Evolutionary conservation across 768 basidiomycete species (phyloP).

Genomic region (Trametes punicea): DNA sequence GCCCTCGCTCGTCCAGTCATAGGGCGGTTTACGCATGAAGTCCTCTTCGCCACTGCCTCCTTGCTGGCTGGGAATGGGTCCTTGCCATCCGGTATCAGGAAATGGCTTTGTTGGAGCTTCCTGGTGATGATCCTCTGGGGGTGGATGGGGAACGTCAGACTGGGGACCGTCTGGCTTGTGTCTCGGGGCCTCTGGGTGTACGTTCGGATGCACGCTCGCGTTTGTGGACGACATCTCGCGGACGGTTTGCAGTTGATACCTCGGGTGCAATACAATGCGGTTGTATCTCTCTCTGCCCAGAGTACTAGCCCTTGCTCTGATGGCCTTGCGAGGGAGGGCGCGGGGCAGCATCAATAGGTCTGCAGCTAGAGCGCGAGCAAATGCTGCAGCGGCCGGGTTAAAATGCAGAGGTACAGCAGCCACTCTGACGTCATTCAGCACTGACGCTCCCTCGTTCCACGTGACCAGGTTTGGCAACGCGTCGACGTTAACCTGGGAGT

Average conservation of each 20-base stretch:
- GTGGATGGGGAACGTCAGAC: slow-evolving; percentile 24
- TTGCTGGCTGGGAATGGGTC: slow-evolving; percentile 23
- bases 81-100: slow-evolving; percentile 30
- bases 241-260: not conserved
- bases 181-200: slow-evolving; percentile 16
- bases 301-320: not conserved
- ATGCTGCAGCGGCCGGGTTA: too few species aligned
- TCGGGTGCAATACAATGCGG: not conserved
- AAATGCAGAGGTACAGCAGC: not conserved
- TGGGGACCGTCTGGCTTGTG: slow-evolving; percentile 15
- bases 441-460: not conserved
- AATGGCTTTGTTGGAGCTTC: slow-evolving; percentile 4
- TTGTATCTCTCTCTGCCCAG: too few species aligned
- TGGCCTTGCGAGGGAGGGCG: not conserved
- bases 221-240: not conserved
- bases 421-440: not conserved
- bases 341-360: not conserved
- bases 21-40: slow-evolving; percentile 32
- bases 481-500: not conserved
- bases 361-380: not conserved
- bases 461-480: slow-evolving; percentile 5
- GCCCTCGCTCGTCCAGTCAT: slow-evolving; percentile 26
- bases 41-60: slow-evolving; percentile 27
- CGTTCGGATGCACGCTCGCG: slow-evolving; percentile 17
- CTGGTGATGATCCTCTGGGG: slow-evolving; percentile 22